These are phyloP conservation scores for Buxus sempervirens DNA, from an alignment of 164 flowering plant genomes.

Conservation along the genomic window DNA sequence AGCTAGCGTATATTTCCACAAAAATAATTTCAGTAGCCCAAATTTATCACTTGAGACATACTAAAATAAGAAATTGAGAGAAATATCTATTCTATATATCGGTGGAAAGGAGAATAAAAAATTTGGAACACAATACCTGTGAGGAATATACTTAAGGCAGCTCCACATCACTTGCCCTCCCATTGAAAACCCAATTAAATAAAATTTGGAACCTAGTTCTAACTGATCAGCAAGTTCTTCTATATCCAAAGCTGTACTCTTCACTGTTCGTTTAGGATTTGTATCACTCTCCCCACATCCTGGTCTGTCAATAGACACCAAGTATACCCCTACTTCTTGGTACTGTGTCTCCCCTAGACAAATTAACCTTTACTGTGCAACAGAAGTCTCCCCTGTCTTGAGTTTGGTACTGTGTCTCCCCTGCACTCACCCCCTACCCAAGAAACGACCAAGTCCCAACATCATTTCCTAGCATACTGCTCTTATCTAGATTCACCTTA, in stretches of 20 bases:
- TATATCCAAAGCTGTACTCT: slow-evolving; percentile 59
- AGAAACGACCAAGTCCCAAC: too few relatives aligned
- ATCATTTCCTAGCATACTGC: too few relatives aligned
- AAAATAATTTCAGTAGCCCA: too few relatives aligned
- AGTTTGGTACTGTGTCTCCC: too few relatives aligned
- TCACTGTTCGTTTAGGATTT: slow-evolving; percentile 42
- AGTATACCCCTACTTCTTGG: slow-evolving; percentile 50
- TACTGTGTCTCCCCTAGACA: too few relatives aligned
- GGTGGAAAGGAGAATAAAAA: not conserved
- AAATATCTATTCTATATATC: not conserved
- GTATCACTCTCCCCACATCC: slow-evolving; percentile 90
- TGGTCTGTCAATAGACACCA: slow-evolving; percentile 64
- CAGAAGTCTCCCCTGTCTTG: too few relatives aligned
- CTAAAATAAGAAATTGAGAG: not conserved
- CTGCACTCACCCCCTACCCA: too few relatives aligned
- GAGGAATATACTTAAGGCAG: slow-evolving; percentile 73
- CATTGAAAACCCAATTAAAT: slow-evolving; percentile 59
- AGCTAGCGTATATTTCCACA: too few relatives aligned
- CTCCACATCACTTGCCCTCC: slow-evolving; percentile 61
- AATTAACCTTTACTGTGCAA: too few relatives aligned
- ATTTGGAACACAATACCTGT: slow-evolving; percentile 41
- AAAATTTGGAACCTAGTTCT: slow-evolving; percentile 56
- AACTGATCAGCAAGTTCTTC: slow-evolving; percentile 77
- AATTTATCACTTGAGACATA: slow-evolving; percentile 4
- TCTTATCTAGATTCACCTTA: too few relatives aligned